Conservation (phyloP, 805 yeast genomes). For the Yarrowia bubula region DNA sequence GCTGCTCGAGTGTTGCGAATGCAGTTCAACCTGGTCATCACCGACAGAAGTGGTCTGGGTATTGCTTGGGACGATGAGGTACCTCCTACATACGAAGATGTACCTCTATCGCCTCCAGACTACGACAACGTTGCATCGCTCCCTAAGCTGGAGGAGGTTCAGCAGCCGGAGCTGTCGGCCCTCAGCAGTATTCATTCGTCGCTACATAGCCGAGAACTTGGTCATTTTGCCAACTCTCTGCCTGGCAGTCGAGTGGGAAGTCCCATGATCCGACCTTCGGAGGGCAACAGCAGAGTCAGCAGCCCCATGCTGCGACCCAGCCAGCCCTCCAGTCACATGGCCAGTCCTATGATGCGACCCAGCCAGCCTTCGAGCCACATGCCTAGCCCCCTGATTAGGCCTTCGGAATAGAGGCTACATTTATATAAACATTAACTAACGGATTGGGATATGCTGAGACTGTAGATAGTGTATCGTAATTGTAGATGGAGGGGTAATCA, state of each 20-base stretch:
- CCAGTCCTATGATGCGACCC: conserved; percentile 15
- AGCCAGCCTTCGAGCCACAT: conserved; percentile 12
- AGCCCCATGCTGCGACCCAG: conserved; percentile 20
- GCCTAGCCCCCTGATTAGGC: conserved; percentile 15
- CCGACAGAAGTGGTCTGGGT: conserved; percentile 93
- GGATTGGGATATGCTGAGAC: not conserved
- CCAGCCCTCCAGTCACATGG: conserved; percentile 17
- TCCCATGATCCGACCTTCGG: conserved; percentile 15
- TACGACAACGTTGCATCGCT: conserved; percentile 47
- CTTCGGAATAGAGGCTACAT: conserved; percentile 1
- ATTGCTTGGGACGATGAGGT: conserved; percentile 99
- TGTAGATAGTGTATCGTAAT: no score
- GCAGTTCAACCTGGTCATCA: conserved; percentile 82
- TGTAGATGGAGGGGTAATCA: not conserved
- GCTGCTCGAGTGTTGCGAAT: conserved; percentile 91
- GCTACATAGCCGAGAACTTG: conserved; percentile 7
- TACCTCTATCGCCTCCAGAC: conserved; percentile 84
- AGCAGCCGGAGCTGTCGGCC: conserved; percentile 21
- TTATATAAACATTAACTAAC: conserved; percentile 7
- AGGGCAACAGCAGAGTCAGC: not conserved
- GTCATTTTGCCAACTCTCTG: conserved; percentile 20
- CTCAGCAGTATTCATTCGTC: conserved; percentile 21
- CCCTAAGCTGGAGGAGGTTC: conserved; percentile 34
- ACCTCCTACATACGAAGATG: conserved; percentile 92
- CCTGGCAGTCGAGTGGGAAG: conserved; percentile 24